Evolutionary conservation across 306 rosid species (phyloP), one percentile per base, ranked within the genome.

Genomic region (Vachellia collinsii): DNA sequence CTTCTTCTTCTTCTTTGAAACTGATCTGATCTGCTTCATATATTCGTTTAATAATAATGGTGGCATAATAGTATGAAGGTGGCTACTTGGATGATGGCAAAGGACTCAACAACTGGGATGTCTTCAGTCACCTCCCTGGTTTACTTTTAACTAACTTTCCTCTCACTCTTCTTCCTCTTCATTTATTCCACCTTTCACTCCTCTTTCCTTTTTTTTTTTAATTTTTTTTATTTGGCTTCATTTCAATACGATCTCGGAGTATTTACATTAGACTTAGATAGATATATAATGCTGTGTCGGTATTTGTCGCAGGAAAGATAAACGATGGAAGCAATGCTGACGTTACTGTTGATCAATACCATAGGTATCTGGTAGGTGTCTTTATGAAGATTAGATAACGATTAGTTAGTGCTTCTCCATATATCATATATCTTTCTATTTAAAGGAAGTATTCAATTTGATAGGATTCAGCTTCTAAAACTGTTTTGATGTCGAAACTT

Each of bases 41-140:
- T 12, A 50, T 17, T 51, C 17, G 22, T 17, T 51, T 51, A 38
- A 38, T 54, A 7, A n/a, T 7, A 54, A 54, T 54, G 63, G 34
- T 20, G 63, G 63, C 63, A 56, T 19, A 9, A 29, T 59, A 92
- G 94, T 90, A 84, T 81, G 97, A 90, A 84, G 94, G 97, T 62
- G 94, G 85, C 70, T 88, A 76, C 74, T 65, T 87, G 74, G 83
- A 58, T 34, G 88, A 92, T 83, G 97, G 97, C 2, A 92, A 90
- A 86, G 90, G 94, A 23, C 83, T 70, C 7, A 84, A 4, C 68
- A 87, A 84, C 66, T 92, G 90, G 94, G 97, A 92, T 71, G 79
- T 84, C 80, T 87, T 86, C 74, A 50, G 84, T 71, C 97, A 92
- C 70, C 3, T 54, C 56, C 88, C 91, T 68, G 90, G 97, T 92